A percentile compares a stretch with the other conserved stretches of the same genome.
Conservation (phyloP, 805 yeast species). For the Sungouiella thailandica region DNA sequence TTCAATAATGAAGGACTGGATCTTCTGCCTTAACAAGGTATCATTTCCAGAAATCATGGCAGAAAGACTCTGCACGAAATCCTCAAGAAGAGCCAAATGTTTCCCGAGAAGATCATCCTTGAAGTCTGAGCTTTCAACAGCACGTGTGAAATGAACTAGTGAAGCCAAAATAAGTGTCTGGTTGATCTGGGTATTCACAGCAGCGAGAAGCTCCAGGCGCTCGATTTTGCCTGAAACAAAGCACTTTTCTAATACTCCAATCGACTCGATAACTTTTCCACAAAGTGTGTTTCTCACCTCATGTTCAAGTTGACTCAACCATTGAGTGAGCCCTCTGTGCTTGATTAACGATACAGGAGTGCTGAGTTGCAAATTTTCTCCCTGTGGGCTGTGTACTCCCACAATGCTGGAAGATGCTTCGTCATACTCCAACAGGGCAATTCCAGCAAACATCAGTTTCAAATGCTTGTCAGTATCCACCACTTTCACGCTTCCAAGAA, state of each 20-base stretch:
- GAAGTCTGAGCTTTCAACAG: conserved; percentile 23
- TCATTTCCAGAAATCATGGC: background rate
- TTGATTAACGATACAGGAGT: conserved; percentile 41
- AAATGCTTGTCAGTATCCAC: conserved; percentile 52
- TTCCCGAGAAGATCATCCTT: background rate
- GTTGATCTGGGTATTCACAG: conserved; percentile 43
- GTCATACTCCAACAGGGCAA: conserved; percentile 39
- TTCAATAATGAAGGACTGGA: conserved; percentile 65
- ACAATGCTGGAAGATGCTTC: conserved; percentile 27
- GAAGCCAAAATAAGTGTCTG: conserved; percentile 53
- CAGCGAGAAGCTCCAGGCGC: conserved; percentile 7
- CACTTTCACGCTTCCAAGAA: conserved; percentile 62
- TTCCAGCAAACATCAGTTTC: conserved; percentile 67
- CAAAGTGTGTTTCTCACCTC: conserved; percentile 49
- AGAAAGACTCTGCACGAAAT: background rate
- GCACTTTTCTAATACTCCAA: background rate
- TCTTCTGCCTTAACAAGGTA: conserved; percentile 33
- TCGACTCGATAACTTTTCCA: background rate
- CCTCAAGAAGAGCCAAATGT: background rate
- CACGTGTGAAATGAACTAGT: conserved; percentile 54
- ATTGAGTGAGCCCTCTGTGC: conserved; percentile 46
- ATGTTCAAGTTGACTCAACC: conserved; percentile 58
- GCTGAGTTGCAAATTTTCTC: conserved; percentile 47
- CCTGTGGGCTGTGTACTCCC: conserved; percentile 59
- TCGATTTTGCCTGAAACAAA: no score